Evolutionary conservation across 306 rosid species (phyloP), one percentile per base, ranked within the genome.

Genomic region (Carpinus fangiana): DNA sequence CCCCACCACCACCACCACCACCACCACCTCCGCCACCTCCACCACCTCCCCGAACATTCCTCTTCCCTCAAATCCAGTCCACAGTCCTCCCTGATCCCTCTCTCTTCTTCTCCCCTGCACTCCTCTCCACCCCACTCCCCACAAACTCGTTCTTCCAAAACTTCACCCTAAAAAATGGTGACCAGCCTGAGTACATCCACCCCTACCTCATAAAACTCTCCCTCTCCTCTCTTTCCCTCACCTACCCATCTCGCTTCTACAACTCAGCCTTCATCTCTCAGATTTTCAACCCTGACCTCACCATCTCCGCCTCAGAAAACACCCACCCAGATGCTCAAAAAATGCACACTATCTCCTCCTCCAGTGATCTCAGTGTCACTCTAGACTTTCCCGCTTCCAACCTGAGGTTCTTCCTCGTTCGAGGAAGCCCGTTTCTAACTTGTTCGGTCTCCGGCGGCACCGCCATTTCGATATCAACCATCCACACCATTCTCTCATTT

Each of bases 71-170:
- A 31, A 62, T 73, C 20, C 72, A 90, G 0, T 90, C 98, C 73
- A 77, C 93, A 41, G 88, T 90, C 1, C 91, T 94, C 38, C 97
- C 98, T 45, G 93, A 92, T n/a, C 98, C 98, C 14, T 89, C 43
- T 4, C 43, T 4, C 43, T 38, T 38, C 43, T 38, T 38, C 43
- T 38, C 43, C 43, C 43, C 43, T 3, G 43, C 43, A 38, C 43
- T 38, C 5, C 43, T 38, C 4, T 38, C 43, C 4, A 4, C 43
- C 6, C 43, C 43, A 38, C 43, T 38, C 0, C 41, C 41, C 4
- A 38, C 41, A 38, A 38, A 38, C 41, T 38, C 41, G 3, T 38
- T 38, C 41, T 38, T 38, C 41, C 41, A 38, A 38, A 38, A 38
- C 41, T 38, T 38, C 5, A 38, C 41, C 41, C 41, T 38, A 3